phyloP scores from a whole-genome alignment of 805 yeast species.

The Cyberlindnera subsufficiens region DNA sequence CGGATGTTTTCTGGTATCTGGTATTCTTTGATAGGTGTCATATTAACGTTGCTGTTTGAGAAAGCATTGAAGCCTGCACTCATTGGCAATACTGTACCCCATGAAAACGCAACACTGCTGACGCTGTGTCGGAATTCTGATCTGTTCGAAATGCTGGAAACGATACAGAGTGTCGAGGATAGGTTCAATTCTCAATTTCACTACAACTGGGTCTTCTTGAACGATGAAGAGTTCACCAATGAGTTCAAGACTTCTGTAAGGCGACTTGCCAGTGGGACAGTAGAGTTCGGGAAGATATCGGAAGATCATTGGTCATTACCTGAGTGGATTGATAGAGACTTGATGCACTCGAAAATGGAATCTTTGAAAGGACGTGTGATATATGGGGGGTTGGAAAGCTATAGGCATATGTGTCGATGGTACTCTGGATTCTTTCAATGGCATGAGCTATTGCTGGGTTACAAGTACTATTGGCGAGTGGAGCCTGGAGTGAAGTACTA shows the following conservation, averaged over 20 bases:
- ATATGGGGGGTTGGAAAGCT: constrained; percentile 70
- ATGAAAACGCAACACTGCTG: constrained; percentile 36
- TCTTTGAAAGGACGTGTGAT: constrained; percentile 47
- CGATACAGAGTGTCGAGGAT: constrained; percentile 39
- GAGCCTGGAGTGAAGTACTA: constrained; percentile 74
- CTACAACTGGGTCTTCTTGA: constrained; percentile 91
- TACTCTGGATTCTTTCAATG: constrained; percentile 82
- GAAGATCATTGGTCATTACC: constrained; percentile 86
- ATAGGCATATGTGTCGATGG: constrained; percentile 88
- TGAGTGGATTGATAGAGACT: constrained; percentile 60
- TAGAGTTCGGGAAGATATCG: constrained; percentile 69
- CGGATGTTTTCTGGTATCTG: too few relatives aligned
- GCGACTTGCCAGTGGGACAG: constrained; percentile 52
- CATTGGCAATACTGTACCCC: not conserved
- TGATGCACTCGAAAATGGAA: constrained; percentile 44
- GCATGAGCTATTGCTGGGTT: constrained; percentile 58
- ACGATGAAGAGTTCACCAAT: constrained; percentile 69
- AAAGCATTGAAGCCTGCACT: too few relatives aligned
- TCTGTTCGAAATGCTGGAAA: constrained; percentile 41
- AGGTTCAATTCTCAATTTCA: constrained; percentile 48
- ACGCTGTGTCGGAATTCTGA: constrained; percentile 59
- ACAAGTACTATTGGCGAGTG: constrained; percentile 90
- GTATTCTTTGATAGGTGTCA: too few relatives aligned
- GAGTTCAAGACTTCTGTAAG: constrained; percentile 57
- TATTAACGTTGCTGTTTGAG: too few relatives aligned